A percentile compares a stretch with the other conserved stretches of the same genome.
Conservation (phyloP, 2,329 filamentous ascomycete genomes). For the Fusarium secorum region DNA sequence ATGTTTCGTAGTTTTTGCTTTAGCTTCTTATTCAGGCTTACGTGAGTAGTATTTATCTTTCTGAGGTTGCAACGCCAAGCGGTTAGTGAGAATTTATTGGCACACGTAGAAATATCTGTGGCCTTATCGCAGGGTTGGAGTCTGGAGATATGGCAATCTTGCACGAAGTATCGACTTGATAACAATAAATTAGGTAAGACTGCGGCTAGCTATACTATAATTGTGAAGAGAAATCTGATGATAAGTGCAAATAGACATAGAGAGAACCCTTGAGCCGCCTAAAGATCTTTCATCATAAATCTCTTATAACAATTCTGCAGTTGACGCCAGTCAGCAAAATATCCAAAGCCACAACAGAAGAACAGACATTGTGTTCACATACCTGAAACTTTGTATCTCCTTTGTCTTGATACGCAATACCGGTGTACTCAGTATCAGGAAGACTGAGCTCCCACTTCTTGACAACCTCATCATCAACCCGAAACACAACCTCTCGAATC, state of each 20-base stretch:
- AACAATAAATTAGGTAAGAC: rapidly evolving
- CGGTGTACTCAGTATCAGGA: background rate
- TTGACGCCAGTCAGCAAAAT: rapidly evolving
- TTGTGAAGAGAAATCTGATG: rapidly evolving
- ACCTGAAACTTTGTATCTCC: background rate
- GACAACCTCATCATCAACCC: background rate
- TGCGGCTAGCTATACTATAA: rapidly evolving
- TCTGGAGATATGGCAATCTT: rapidly evolving
- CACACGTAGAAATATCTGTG: no score
- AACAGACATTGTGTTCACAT: no score
- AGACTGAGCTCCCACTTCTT: background rate
- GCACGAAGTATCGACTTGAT: rapidly evolving
- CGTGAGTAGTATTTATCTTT: rapidly evolving
- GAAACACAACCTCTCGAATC: background rate
- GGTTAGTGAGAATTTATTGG: rapidly evolving
- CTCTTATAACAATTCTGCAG: background rate
- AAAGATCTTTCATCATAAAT: background rate
- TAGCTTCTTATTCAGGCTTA: background rate
- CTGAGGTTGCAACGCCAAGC: background rate
- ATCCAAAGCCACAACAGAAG: rapidly evolving
- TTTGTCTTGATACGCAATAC: background rate
- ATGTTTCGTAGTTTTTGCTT: background rate
- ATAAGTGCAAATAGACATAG: background rate
- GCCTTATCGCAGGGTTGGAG: rapidly evolving
- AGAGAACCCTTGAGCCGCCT: rapidly evolving